A percentile compares a stretch with the other conserved stretches of the same genome.
phyloP scores from a whole-genome alignment of 345 rosid genomes.

The Rhodamnia rubescens region DNA sequence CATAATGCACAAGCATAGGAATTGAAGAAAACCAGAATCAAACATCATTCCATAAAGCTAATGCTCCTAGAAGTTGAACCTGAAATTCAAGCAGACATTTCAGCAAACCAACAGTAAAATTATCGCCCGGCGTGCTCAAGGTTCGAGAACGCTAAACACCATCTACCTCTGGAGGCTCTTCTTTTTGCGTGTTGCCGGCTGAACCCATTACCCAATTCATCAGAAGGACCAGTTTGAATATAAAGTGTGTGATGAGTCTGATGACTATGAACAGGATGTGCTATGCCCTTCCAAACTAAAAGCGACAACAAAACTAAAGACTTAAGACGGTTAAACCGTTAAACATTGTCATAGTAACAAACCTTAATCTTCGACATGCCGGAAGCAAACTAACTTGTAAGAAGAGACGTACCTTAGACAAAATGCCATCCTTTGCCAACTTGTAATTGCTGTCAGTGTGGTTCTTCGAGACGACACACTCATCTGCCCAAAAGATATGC shows the following conservation, averaged over 20 bases:
- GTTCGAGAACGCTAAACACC: not conserved
- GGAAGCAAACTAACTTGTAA: not conserved
- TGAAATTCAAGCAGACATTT: not conserved
- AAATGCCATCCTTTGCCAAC: constrained; percentile 63
- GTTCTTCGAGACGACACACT: constrained; percentile 63
- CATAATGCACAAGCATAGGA: not conserved
- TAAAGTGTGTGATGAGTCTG: not conserved
- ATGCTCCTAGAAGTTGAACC: not conserved
- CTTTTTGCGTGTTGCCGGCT: not conserved
- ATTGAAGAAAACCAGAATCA: not conserved
- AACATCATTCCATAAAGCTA: not conserved
- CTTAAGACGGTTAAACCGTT: not conserved
- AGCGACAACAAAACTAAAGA: not conserved
- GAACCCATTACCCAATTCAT: not conserved
- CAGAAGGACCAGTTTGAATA: not conserved
- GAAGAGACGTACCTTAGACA: constrained; percentile 48
- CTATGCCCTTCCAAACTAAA: not conserved
- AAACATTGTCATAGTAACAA: not conserved
- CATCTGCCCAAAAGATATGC: constrained; percentile 83
- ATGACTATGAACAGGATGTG: not conserved
- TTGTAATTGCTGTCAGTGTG: constrained; percentile 86
- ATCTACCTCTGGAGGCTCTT: not conserved
- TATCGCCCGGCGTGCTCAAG: not conserved
- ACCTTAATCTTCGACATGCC: not conserved
- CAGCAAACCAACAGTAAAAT: not conserved